Percentiles rank a stretch among this genome's conserved stretches.
These are phyloP conservation scores for Leavenworthia alabamica DNA, from an alignment of 345 rosid genomes.

Conservation along the genomic window DNA sequence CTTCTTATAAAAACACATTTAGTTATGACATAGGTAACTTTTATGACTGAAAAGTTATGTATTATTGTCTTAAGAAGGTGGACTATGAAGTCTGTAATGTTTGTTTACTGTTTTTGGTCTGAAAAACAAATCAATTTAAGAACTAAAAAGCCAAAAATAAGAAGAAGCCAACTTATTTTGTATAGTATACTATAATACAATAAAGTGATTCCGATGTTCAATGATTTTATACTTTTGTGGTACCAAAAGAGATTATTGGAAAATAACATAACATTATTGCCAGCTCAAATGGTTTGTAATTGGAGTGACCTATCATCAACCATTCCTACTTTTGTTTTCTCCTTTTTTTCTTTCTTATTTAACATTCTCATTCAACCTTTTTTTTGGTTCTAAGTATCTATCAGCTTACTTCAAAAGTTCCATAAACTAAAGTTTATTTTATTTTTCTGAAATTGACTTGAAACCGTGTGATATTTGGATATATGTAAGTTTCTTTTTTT, in stretches of 20 bases:
- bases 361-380: background rate
- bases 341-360: background rate
- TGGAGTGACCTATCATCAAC: slow-evolving; percentile 22
- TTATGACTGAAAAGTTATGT: too few relatives aligned
- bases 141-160: slow-evolving; percentile 1
- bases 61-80: background rate
- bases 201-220: slow-evolving; percentile 35
- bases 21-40: too few relatives aligned
- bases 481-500: background rate
- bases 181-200: too few relatives aligned
- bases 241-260: too few relatives aligned
- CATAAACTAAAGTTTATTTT: background rate
- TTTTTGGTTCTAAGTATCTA: background rate
- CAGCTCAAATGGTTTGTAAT: too few relatives aligned
- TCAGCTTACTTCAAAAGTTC: slow-evolving; percentile 17
- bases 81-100: background rate
- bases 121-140: background rate
- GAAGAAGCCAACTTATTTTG: slow-evolving; percentile 29
- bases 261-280: too few relatives aligned
- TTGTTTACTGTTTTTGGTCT: background rate
- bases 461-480: slow-evolving; percentile 23
- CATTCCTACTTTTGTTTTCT: slow-evolving; percentile 25
- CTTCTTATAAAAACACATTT: background rate
- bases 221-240: slow-evolving; percentile 25
- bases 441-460: slow-evolving; percentile 11